These are phyloP conservation scores for Rubroshorea leprosula DNA, from an alignment of 345 rosid genomes.

Conservation along the genomic window DNA sequence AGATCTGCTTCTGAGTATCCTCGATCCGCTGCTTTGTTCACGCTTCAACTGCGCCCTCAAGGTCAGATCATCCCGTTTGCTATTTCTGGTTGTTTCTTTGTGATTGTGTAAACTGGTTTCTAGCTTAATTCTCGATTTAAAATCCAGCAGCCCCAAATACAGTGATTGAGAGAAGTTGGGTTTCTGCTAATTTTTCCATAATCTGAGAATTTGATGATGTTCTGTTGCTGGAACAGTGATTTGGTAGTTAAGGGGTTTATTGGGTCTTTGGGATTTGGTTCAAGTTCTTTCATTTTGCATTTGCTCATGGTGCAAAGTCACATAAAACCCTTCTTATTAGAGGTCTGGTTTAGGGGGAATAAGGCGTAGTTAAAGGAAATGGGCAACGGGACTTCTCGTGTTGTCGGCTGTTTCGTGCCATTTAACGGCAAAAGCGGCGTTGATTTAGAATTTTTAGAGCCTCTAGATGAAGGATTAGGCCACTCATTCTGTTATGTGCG, in stretches of 20 bases:
- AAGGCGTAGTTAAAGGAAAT: slow-evolving; percentile 31
- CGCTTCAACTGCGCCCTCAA: slow-evolving; percentile 29
- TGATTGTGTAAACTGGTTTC: slow-evolving; percentile 2
- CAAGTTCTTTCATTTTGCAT: slow-evolving; percentile 36
- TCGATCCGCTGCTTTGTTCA: slow-evolving; percentile 52
- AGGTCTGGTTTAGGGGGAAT: slow-evolving; percentile 35
- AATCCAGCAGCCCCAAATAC: slow-evolving; percentile 9
- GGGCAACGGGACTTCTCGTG: slow-evolving; percentile 98
- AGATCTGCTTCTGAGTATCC: slow-evolving; percentile 62
- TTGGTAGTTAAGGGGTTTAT: slow-evolving; percentile 54
- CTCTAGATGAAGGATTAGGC: slow-evolving; percentile 90
- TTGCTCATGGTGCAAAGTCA: slow-evolving; percentile 50
- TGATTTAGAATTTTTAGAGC: slow-evolving; percentile 79
- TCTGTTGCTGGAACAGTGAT: slow-evolving; percentile 32
- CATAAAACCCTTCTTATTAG: slow-evolving; percentile 34
- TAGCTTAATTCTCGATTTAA: slow-evolving; percentile 11
- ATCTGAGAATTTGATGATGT: slow-evolving; percentile 55
- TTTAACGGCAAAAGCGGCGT: slow-evolving; percentile 69
- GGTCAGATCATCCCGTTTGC: slow-evolving; percentile 67
- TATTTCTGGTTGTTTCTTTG: slow-evolving; percentile 13
- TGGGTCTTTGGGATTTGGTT: slow-evolving; percentile 40
- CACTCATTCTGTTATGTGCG: slow-evolving; percentile 97
- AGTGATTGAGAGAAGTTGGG: slow-evolving; percentile 10
- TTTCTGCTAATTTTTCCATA: slow-evolving; percentile 17
- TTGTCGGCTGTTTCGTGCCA: slow-evolving; percentile 87